Base-by-base conservation (phyloP, 2,329 filamentous ascomycete species). In the Alternaria angustiovoidea region DNA sequence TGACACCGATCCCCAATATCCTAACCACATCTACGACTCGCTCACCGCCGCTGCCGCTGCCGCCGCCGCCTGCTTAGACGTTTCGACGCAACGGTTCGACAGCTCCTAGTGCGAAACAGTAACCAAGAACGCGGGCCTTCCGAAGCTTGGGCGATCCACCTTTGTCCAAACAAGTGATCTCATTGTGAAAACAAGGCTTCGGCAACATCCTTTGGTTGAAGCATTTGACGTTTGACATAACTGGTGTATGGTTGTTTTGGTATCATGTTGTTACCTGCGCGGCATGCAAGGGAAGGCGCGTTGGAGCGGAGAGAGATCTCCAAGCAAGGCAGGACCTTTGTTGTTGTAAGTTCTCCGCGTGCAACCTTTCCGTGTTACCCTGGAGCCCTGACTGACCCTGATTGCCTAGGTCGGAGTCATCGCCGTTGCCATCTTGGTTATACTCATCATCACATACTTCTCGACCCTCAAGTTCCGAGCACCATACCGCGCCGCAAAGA, bases 391-490 rank as follows among this genome's bases (percentile, higher is more conserved):
- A 48, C 67, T 72, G 49, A 71, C 67, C 26, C 32, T 38, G 20
- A 20, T 28, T 22, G 26, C 39, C 18, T 49, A 78, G 75, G 69
- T 76, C 34, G 60, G 65, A 39, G 61, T 75, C 56, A 75, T 75
- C 30, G 69, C 68, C 47, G 51, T 69, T 16, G 59, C 68, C 51
- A 64, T 76, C 54, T 74, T 77, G 67, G 54, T 61, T 43, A 75
- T 78, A 62, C 71, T 78, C 62, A 38, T 73, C 49, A 59, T 73
- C 62, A 75, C 73, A 46, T 78, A 72, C 58, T 58, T 75, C 57
- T 54, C 71, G 46, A 75, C 70, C 38, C 57, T 62, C 57, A 71
- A 68, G 42, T 71, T 63, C 57, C 73, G 71, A 57, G 57, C 54
- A 46, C 62, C 64, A 2, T 59, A 59, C 43, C 56, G 62, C 44